Conservation (phyloP, 2,329 filamentous ascomycete species). For the Trichoderma koningii region DNA sequence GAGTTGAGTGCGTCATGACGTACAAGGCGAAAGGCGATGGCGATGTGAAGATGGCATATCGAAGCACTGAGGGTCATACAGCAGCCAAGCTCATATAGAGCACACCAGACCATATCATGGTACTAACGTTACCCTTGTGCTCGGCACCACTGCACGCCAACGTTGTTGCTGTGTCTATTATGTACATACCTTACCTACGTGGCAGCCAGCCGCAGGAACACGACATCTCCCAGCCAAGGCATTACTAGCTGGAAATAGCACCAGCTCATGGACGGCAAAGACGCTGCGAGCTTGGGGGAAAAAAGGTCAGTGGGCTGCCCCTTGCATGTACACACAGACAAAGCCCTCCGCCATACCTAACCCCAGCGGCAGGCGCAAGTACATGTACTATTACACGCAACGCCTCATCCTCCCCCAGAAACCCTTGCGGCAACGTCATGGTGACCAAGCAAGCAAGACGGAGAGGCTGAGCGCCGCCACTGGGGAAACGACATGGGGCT, state of each 20-base stretch:
- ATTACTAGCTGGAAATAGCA: not conserved
- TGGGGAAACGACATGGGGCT: not conserved
- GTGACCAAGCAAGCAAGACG: conserved; percentile 19
- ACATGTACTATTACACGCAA: not conserved
- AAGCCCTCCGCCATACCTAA: no score
- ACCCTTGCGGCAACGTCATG: conserved; percentile 19
- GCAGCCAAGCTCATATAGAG: no score
- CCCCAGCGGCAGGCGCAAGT: not conserved
- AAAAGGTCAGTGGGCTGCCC: not conserved
- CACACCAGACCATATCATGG: no score
- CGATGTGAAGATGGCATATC: no score
- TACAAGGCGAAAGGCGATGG: no score
- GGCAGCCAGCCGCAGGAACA: conserved; percentile 23
- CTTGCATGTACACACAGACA: not conserved
- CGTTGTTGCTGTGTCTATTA: not conserved
- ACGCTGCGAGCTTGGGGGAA: not conserved
- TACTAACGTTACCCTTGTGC: not conserved
- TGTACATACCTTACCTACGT: not conserved
- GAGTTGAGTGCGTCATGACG: not conserved
- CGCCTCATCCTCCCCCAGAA: not conserved
- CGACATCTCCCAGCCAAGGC: not conserved
- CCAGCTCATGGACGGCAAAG: not conserved
- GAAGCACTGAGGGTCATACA: no score
- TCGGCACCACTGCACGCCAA: not conserved
- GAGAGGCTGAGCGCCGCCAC: conserved; percentile 9